These are phyloP conservation scores for Paraconiothyrium sp. DNA, from an alignment of 2,329 filamentous ascomycete genomes.

Conservation along the genomic window DNA sequence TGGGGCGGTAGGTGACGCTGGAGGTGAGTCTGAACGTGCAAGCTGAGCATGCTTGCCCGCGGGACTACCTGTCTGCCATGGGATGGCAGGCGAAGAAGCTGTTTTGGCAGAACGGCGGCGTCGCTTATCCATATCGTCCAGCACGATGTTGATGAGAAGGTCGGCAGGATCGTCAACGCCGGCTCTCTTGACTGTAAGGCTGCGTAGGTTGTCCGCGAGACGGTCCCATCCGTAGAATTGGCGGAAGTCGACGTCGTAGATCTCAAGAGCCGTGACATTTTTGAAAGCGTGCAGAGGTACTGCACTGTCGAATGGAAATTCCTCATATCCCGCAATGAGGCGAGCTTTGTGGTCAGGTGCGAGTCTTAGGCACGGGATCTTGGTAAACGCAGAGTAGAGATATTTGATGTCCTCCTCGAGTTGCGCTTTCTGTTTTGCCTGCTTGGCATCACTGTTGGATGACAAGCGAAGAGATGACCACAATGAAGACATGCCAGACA, in stretches of 20 bases:
- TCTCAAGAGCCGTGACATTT: conserved; percentile 91
- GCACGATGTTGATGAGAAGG: conserved; percentile 88
- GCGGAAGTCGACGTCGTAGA: conserved; percentile 94
- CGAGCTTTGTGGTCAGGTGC: conserved; percentile 93
- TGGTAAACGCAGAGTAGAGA: conserved; percentile 97
- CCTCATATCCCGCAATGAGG: conserved; percentile 91
- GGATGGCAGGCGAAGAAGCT: conserved; percentile 79
- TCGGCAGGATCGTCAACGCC: conserved; percentile 90
- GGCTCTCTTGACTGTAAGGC: conserved; percentile 86
- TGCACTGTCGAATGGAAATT: conserved; percentile 97
- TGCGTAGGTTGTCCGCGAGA: conserved; percentile 88
- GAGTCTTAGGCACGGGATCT: conserved; percentile 90
- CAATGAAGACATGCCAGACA: conserved; percentile 94
- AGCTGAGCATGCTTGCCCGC: conserved; percentile 72
- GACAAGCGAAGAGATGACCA: conserved; percentile 91
- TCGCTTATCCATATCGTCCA: conserved; percentile 95
- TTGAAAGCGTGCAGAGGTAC: conserved; percentile 98
- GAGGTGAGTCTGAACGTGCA: conserved; percentile 72
- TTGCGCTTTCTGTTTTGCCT: conserved; percentile 85
- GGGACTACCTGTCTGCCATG: conserved; percentile 71
- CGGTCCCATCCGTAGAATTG: conserved; percentile 98
- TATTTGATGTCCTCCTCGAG: conserved; percentile 93
- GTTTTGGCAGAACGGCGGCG: conserved; percentile 87
- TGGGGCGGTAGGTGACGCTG: conserved; percentile 48
- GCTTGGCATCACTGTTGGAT: conserved; percentile 80